These are phyloP conservation scores for Lonicera japonica DNA, from an alignment of 129 eudicot genomes.

Conservation along the genomic window DNA sequence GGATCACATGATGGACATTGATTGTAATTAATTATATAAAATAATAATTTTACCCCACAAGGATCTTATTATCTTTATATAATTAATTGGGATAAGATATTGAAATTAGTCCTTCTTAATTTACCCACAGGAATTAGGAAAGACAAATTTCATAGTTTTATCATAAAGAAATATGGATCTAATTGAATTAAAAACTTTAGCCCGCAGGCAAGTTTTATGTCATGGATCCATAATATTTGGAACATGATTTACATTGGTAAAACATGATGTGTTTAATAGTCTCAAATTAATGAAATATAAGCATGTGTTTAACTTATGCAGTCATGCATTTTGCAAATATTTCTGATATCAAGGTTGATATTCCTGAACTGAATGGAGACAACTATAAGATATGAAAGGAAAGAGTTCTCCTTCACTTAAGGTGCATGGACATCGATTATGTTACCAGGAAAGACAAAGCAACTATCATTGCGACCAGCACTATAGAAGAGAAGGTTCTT, in stretches of 20 bases:
- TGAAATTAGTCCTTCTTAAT: neutral
- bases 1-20: neutral
- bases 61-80: neutral
- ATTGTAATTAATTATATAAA: conserved; percentile 1
- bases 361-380: neutral
- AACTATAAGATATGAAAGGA: neutral
- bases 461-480: too few species aligned
- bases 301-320: neutral
- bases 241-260: conserved; percentile 3
- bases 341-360: neutral
- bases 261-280: neutral
- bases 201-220: conserved; percentile 2
- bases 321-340: neutral
- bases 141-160: neutral
- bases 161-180: neutral
- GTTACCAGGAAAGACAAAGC: neutral
- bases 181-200: conserved; percentile 3
- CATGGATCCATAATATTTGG: neutral
- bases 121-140: neutral
- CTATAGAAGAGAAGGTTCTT: too few species aligned
- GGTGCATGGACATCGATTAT: neutral
- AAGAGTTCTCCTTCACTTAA: neutral
- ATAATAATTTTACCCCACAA: conserved; percentile 1
- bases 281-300: neutral
- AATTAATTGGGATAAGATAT: neutral